Base-by-base conservation (phyloP, 345 rosid species). In the Raphanus sativus region DNA sequence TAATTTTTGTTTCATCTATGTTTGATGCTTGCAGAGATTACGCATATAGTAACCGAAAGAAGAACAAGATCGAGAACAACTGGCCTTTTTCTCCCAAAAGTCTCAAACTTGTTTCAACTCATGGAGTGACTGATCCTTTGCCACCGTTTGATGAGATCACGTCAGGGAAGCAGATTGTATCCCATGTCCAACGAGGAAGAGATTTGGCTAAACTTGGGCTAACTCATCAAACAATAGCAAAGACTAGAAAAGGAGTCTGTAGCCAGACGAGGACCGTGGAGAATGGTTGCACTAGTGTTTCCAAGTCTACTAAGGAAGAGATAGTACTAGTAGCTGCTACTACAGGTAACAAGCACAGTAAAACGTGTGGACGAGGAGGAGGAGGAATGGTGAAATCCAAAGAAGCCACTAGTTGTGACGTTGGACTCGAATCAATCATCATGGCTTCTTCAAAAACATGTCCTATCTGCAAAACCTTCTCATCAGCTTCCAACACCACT, bases 381-480 rank as follows among this genome's bases (percentile, higher is more conserved):
- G 63, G 87, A 85, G 77, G 89, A 16, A 92, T 92, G 81, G 82
- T 88, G 63, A 93, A 87, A 74, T 62, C 89, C 0, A 75, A 87
- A 13, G 97, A 92, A 81, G 93, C 87, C 80, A 34, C 0, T 8
- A 83, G 84, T 69, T 75, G 63, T 5, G 21, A 21, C 21, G 48
- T 30, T 13, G 75, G 80, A 8, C 34, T 74, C 33, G 87, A 82
- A 74, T 82, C 84, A 77, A 25, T 7, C 36, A 80, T 91, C 36
- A 80, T 91, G 50, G 75, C 84, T 42, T 87, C 84, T 36, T 87
- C 98, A 0, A 91, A 91, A 85, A 88, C 88, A 69, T 95, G 98
- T 93, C 99, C 99, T 85, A 96, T 95, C 80, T 95, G 99, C 89
- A 92, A 85, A 85, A 88, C 90, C 10, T 95, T 95, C 86, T 89